These are phyloP conservation scores for Marchantia polymorpha DNA, from an alignment of 225 moss, liverwort and hornwort genomes.

Conservation along the genomic window DNA sequence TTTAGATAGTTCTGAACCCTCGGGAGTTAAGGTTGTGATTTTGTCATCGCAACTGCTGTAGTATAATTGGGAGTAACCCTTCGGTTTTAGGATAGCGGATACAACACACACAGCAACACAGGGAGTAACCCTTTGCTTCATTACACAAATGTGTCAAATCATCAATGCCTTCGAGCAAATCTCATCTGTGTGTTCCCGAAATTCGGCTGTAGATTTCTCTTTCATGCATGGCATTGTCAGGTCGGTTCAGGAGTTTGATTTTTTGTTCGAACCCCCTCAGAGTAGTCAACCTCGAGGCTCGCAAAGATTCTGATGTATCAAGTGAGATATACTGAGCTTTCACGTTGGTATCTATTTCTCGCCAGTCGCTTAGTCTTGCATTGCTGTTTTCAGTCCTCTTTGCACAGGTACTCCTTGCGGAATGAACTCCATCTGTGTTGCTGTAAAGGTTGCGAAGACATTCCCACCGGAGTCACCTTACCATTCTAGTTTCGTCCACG, in stretches of 20 bases:
- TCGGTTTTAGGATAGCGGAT: neutral
- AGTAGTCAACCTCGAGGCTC: neutral
- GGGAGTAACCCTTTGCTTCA: conserved; percentile 6
- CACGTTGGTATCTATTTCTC: neutral
- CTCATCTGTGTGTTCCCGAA: neutral
- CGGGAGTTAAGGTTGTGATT: neutral
- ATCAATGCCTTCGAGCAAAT: neutral
- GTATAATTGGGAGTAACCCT: neutral
- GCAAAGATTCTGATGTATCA: neutral
- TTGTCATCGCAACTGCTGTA: neutral
- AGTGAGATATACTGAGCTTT: neutral
- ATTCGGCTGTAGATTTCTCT: neutral
- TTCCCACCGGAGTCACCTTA: too few relatives aligned
- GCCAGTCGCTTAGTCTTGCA: neutral
- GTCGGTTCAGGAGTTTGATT: too few relatives aligned
- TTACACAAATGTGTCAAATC: neutral
- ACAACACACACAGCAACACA: neutral
- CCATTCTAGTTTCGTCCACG: too few relatives aligned
- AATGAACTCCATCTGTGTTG: neutral
- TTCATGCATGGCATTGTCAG: neutral
- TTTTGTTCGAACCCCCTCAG: too few relatives aligned
- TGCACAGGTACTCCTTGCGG: neutral
- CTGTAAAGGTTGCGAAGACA: neutral
- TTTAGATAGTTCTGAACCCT: neutral
- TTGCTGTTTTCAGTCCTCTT: neutral